Base-by-base conservation (phyloP, 2,329 filamentous ascomycete genomes). In the Cladophialophora yegresii region DNA sequence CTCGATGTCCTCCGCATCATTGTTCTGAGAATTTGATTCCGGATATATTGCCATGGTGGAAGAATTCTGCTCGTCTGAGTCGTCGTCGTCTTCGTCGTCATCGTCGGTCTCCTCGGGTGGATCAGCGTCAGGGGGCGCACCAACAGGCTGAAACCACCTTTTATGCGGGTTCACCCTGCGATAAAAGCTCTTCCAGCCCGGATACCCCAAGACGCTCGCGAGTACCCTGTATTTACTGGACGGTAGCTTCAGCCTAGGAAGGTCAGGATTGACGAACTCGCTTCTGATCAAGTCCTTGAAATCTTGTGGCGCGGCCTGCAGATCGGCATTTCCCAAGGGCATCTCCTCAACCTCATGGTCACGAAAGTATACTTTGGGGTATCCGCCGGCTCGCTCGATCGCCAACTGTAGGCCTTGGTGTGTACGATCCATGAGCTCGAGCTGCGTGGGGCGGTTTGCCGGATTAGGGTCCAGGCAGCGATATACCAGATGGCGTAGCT, bases 311-410 rank as follows among this genome's bases (percentile, higher is more conserved):
- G 5, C 10, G 7, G 56, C 47, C 1, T 40, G n/a, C n/a, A 67
- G 61, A 16, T 47, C 40, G 2, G 62, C 61, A 54, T 69, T 47
- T 1, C 64, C 64, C 8, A 54, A 33, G 3, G 66, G 60, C 61
- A 68, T 65, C 57, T 67, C 23, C 57, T 69, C 67, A 54, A 70
- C 69, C 33, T 69, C 67, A 43, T 67, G 56, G 45, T 60, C 68
- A 9, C 47, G 47, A 45, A 54, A 70, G 64, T 63, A 69, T 20
- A 70, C 53, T 30, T 63, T 68, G 13, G 43, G 36, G 10, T 4
- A 9, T 7, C 32, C 20, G 40, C 7, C 58, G n/a, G 54, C 58
- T 12, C 65, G 50, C 10, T 58, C 43, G 8, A 54, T 53, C 2
- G 61, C 63, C 28, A 62, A 22, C 3, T 58, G 60, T 1, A 66